phyloP scores from a whole-genome alignment of 2,329 filamentous ascomycete species.

The Verticillium zaregamsianum region DNA sequence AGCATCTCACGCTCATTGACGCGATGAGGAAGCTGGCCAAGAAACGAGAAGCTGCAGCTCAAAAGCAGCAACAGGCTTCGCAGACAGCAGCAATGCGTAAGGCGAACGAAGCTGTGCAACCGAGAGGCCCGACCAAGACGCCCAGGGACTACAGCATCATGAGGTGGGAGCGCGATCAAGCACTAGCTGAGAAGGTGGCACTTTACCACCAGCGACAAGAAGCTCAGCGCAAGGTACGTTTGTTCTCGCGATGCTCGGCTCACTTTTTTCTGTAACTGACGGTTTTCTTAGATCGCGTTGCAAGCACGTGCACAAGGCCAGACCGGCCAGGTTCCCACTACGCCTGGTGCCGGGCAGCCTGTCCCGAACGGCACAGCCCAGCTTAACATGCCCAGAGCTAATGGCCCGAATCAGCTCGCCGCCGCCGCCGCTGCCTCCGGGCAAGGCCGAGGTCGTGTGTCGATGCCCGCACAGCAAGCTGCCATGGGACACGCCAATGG shows the following conservation, averaged over 20 bases:
- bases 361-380: conserved; percentile 21
- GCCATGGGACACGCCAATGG: conserved; percentile 38
- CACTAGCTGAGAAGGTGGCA: conserved; percentile 55
- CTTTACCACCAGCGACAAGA: conserved; percentile 57
- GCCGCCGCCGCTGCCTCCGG: conserved; percentile 19
- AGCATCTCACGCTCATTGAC: conserved; percentile 84
- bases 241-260: conserved; percentile 17
- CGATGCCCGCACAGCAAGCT: conserved; percentile 49
- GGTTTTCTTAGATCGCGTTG: conserved; percentile 29
- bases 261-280: conserved; percentile 5
- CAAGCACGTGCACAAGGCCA: conserved; percentile 44
- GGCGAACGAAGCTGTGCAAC: conserved; percentile 59
- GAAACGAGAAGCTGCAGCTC: conserved; percentile 79
- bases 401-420: conserved; percentile 39
- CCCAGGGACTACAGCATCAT: conserved; percentile 88
- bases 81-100: conserved; percentile 79
- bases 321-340: conserved; percentile 39
- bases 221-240: conserved; percentile 49
- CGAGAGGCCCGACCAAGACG: conserved; percentile 56
- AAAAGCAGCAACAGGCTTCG: conserved; percentile 82
- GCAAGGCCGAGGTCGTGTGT: conserved; percentile 47
- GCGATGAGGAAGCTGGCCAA: conserved; percentile 94
- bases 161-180: conserved; percentile 80
- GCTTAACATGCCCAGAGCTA: conserved; percentile 31
- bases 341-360: conserved; percentile 22